Evolutionary conservation across 1,284 basidiomycete species (phyloP).

Genomic region (Exobasidium rhododendri): DNA sequence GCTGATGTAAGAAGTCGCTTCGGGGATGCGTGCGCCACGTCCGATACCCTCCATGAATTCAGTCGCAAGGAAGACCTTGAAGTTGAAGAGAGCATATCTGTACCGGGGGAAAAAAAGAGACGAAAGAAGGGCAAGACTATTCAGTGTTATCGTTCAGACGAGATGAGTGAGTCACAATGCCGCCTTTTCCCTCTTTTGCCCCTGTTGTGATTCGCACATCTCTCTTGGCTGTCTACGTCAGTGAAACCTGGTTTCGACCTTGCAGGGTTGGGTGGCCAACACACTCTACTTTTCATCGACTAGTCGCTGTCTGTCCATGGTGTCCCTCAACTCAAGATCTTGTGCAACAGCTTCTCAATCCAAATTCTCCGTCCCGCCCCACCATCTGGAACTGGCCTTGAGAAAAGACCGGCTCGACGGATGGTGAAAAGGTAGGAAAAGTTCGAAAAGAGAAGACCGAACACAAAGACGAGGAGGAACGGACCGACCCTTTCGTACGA

Average conservation of each 20-base stretch:
- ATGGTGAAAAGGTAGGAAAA: not conserved
- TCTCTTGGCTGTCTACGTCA: not conserved
- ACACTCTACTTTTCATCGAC: not conserved
- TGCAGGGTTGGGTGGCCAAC: not conserved
- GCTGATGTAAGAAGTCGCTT: too few species aligned
- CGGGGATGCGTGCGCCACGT: too few species aligned
- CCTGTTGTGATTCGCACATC: too few species aligned
- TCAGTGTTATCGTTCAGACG: too few species aligned
- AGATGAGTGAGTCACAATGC: too few species aligned
- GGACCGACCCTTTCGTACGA: not conserved
- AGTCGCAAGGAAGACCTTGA: too few species aligned
- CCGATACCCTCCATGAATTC: too few species aligned
- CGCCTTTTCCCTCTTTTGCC: too few species aligned
- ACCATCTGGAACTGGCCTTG: not conserved
- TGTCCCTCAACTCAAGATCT: not conserved
- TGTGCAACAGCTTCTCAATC: too few species aligned
- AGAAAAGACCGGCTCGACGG: not conserved
- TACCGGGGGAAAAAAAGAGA: slow-evolving; percentile 1
- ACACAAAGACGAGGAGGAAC: not conserved
- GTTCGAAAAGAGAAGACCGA: not conserved
- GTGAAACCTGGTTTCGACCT: slow-evolving; percentile 6
- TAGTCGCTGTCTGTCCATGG: not conserved
- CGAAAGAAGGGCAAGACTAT: too few species aligned
- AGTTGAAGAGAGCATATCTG: not conserved
- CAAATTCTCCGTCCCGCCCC: too few species aligned